These are phyloP conservation scores for Chamaecyparis obtusa DNA, from an alignment of 75 land plant genomes.

Conservation along the genomic window DNA sequence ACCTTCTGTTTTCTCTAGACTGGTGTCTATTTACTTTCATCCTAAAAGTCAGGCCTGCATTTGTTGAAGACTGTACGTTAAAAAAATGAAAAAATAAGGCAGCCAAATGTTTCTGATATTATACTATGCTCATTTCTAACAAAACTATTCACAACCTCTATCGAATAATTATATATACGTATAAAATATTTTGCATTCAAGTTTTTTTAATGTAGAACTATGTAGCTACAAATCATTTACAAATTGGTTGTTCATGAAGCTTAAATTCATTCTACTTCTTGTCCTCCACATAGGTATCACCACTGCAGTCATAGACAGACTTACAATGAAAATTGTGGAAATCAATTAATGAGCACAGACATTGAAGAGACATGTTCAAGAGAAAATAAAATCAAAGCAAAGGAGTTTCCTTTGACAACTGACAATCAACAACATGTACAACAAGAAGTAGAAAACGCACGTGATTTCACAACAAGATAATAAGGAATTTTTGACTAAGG, in stretches of 20 bases:
- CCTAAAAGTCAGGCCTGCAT: not conserved
- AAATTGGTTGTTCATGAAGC: not conserved
- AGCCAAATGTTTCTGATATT: not conserved
- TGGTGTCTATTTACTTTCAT: not conserved
- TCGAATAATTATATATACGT: not conserved
- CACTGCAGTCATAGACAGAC: no score
- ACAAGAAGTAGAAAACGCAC: not conserved
- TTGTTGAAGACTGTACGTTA: not conserved
- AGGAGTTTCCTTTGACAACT: not conserved
- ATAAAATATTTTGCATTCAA: not conserved
- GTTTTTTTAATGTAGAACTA: not conserved
- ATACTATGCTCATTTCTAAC: not conserved
- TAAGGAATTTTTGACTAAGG: not conserved
- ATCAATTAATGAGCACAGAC: not conserved
- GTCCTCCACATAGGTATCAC: not conserved
- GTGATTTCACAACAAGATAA: not conserved
- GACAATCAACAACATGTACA: not conserved
- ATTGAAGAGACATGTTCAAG: not conserved
- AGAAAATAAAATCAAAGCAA: not conserved
- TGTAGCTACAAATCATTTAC: not conserved
- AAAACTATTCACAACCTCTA: not conserved
- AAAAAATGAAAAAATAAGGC: not conserved
- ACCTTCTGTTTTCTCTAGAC: not conserved
- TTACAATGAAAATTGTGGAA: no score
- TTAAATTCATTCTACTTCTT: not conserved